phyloP scores from a whole-genome alignment of 2,329 filamentous ascomycete genomes.

The Trichoderma atrobrunneum region DNA sequence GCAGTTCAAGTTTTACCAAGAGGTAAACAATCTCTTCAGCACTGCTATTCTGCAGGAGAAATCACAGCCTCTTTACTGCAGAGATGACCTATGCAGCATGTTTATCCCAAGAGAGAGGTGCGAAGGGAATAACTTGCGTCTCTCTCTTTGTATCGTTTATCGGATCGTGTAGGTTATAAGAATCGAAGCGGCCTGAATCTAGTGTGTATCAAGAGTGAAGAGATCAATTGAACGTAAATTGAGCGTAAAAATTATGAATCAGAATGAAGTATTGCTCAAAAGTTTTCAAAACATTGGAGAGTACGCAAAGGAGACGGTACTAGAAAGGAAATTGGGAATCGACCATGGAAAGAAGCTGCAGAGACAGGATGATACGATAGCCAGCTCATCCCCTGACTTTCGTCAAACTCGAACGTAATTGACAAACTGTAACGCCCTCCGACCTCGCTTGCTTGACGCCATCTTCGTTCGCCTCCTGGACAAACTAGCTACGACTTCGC shows the following conservation, averaged over 20 bases:
- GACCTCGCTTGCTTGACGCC: neutral
- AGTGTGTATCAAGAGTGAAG: neutral
- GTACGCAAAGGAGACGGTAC: neutral
- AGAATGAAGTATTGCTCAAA: neutral
- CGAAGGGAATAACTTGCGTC: neutral
- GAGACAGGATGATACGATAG: neutral
- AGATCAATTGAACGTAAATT: neutral
- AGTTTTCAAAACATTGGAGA: neutral
- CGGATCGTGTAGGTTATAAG: neutral
- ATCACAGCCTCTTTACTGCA: neutral
- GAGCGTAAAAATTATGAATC: neutral
- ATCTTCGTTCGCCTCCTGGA: neutral
- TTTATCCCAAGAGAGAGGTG: neutral
- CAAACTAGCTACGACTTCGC: neutral
- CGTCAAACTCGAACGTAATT: neutral
- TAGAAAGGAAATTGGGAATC: neutral
- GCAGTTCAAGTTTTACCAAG: rapidly evolving
- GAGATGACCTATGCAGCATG: no score
- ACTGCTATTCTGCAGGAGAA: neutral
- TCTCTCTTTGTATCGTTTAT: neutral
- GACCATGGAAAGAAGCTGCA: neutral
- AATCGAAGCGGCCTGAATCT: neutral
- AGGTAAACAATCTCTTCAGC: neutral
- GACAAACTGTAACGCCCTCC: neutral
- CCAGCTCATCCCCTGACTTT: neutral